Base-by-base conservation (phyloP, 768 basidiomycete genomes). In the Amanita pseudoporphyria region DNA sequence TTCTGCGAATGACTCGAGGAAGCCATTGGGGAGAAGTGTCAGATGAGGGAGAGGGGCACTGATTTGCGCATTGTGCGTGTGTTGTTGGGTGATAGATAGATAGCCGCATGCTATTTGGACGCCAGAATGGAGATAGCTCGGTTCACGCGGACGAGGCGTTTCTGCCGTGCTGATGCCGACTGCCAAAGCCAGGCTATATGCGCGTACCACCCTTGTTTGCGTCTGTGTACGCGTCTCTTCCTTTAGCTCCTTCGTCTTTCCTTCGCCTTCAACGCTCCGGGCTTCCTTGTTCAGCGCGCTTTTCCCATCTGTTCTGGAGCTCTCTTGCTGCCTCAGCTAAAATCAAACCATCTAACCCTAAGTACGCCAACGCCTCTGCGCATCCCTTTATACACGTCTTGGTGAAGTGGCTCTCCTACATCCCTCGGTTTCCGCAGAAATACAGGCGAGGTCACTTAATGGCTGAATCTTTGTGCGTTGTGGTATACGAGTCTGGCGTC, bases 301-400 rank as follows among this genome's bases (percentile, higher is more conserved):
- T 61, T 46, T 48, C 57, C 53, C 54, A 33, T 49, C 56, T 49
- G n/a, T 48, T 70, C 62, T 54, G 51, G 53, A 56, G 59, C 56
- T 56, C 61, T 56, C 61, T 62, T 54, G 53, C 67, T 65, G 61
- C 67, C 74, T 71, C 76, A 78, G 71, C 65, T 67, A 75, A 74
- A 57, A 64, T 63, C 71, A 67, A 76, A 64, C 32, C 64, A 69
- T 74, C 75, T 79, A 81, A 81, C 79, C 79, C 77, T 79, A 81
- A 72, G 69, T 61, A 58, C 60, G 53, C 58, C 58, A 58, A 59
- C 69, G 65, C 62, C 56, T 55, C 49, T 49, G 66, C 43, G 56
- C 62, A 60, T 63, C 61, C 63, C 47, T 40, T 26, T 54, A 40
- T 54, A 62, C n/a, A n/a, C n/a, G n/a, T n/a, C 66, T 69, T 62